Base-by-base conservation (phyloP, 1,284 basidiomycete genomes). In the Athelia psychrophila region DNA sequence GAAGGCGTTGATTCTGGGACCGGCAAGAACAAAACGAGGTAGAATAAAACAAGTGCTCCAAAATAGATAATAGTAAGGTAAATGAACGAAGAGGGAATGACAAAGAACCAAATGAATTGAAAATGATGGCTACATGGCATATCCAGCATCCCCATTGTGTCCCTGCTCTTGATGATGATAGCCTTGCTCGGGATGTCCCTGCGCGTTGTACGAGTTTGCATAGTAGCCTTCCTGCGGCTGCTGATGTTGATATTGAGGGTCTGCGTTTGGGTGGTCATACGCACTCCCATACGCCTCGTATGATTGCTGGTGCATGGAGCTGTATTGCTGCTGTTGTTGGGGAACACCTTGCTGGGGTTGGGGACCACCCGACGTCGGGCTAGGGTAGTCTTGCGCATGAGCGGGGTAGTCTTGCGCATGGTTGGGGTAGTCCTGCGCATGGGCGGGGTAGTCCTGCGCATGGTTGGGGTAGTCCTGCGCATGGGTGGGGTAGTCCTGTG, bases 341-440 rank as follows among this genome's bases (percentile, higher is more conserved):
- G n/a, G n/a, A n/a, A n/a, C n/a, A n/a, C n/a, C n/a, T n/a, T n/a
- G n/a, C n/a, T n/a, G n/a, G n/a, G 15, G 48, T 47, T 33, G 48
- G 20, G 36, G 40, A 48, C 33, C 27, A 30, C 27, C 27, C 6
- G 27, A 30, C 6, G 5, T 13, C 13, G 27, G 56, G 47, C 32
- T 56, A 16, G 60, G 48, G 62, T 65, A 54, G 71, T 66, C 51
- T 68, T n/a, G n/a, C n/a, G n/a, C n/a, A n/a, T n/a, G n/a, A n/a
- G n/a, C n/a, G n/a, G n/a, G n/a, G n/a, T n/a, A n/a, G n/a, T n/a
- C n/a, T n/a, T n/a, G n/a, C n/a, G n/a, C n/a, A n/a, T n/a, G n/a
- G n/a, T n/a, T n/a, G n/a, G n/a, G n/a, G n/a, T n/a, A n/a, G n/a
- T n/a, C n/a, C n/a, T n/a, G n/a, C n/a, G n/a, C n/a, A n/a, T n/a